phyloP scores from a whole-genome alignment of 257 asterid species.

The Solanum clarkiae region DNA sequence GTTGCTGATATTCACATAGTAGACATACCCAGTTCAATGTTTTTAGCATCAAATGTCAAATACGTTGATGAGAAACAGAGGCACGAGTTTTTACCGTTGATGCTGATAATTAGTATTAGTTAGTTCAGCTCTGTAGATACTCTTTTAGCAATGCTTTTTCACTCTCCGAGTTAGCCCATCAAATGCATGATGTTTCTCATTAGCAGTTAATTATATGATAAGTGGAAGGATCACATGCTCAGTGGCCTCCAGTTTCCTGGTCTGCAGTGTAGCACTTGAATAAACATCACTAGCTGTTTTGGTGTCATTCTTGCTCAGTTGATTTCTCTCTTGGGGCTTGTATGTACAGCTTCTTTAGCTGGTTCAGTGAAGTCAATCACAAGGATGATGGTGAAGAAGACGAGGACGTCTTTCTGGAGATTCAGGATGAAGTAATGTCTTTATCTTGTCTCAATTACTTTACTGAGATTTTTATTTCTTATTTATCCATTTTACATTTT shows the following conservation, averaged over 20 bases:
- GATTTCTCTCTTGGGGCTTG: not conserved
- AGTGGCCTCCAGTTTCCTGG: not conserved
- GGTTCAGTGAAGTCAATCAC: conserved; percentile 57
- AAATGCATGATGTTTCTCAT: not conserved
- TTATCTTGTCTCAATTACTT: not conserved
- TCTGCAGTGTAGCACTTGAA: not conserved
- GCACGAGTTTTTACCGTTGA: not conserved
- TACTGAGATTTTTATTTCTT: not conserved
- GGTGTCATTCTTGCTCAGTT: not conserved
- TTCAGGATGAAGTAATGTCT: conserved; percentile 69
- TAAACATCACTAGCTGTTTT: not conserved
- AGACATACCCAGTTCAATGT: not conserved
- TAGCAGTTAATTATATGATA: not conserved
- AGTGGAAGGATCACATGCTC: not conserved
- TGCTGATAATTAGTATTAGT: not conserved
- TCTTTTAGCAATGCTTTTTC: not conserved
- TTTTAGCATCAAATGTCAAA: not conserved
- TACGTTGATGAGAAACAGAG: not conserved
- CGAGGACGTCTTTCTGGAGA: not conserved
- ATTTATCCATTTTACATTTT: not conserved
- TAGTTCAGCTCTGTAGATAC: not conserved
- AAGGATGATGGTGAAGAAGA: conserved; percentile 61
- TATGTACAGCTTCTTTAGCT: conserved; percentile 71
- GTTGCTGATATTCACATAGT: not conserved
- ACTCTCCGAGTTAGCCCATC: not conserved